Conservation (phyloP, 306 rosid genomes). For the Acacia confusa region DNA sequence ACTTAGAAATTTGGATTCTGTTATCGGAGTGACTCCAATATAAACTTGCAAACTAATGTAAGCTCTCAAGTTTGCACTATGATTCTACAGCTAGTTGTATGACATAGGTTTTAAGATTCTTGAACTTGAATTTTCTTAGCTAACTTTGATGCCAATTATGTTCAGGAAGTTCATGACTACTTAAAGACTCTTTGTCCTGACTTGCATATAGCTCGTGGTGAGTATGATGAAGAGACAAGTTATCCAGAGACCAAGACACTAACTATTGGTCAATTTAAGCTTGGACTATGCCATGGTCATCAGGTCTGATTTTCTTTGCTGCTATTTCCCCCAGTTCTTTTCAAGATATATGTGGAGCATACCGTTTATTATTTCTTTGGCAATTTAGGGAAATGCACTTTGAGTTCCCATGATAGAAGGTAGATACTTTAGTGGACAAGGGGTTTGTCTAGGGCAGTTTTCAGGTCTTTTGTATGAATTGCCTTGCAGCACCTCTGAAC, state of each 20-base stretch:
- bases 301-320: slow-evolving; percentile 54
- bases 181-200: slow-evolving; percentile 96
- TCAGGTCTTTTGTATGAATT: slow-evolving; percentile 4
- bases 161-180: slow-evolving; percentile 97
- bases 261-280: slow-evolving; percentile 95
- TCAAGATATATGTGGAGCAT: slow-evolving; percentile 9
- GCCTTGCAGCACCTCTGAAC: neutral
- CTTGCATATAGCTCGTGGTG: slow-evolving; percentile 91
- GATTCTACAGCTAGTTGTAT: neutral
- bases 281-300: slow-evolving; percentile 98
- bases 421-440: neutral
- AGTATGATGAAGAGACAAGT: slow-evolving; percentile 82
- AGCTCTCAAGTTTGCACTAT: neutral
- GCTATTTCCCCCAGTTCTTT: slow-evolving; percentile 8
- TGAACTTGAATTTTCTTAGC: slow-evolving; percentile 29
- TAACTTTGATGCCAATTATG: slow-evolving; percentile 33
- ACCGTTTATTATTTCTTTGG: slow-evolving; percentile 3
- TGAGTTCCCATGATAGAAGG: neutral
- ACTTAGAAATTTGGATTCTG: neutral
- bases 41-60: neutral
- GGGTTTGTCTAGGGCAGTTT: neutral
- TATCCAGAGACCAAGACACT: slow-evolving; percentile 97
- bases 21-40: neutral
- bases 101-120: neutral
- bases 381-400: neutral